Base-by-base conservation (phyloP, 2,329 filamentous ascomycete genomes). In the Aspergillus jensenii region DNA sequence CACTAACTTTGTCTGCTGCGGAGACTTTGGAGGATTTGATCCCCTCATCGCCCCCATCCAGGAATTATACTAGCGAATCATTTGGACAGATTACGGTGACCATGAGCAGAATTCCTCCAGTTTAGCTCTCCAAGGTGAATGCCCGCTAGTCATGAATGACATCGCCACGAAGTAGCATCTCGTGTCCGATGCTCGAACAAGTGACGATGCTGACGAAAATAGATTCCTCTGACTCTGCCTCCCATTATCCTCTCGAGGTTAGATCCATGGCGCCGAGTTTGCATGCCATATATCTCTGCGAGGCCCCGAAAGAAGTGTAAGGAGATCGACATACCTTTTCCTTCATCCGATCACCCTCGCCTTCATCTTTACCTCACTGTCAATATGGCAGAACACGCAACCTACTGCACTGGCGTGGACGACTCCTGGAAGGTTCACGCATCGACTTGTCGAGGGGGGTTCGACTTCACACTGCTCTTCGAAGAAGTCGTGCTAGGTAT, bases 381-480 rank as follows among this genome's bases (percentile, higher is more conserved):
- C 40, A 40, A 9, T 17, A 52, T 52, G 50, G n/a, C 21, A 19
- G 25, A 21, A 35, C 43, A 39, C n/a, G 21, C 50, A 45, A 40
- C 19, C 17, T 33, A 44, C 17, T 52, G 50, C 25, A 25, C 50
- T 14, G 25, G 39, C 14, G 39, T 52, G 19, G 50, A 52, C 15
- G 40, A 52, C 50, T 52, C 50, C 17, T 52, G 50, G 50, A 52
- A 40, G 25, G 39, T 52, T 19, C 50, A 52, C 17, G 50, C 71
- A 9, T 58, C 63, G 17, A 63, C 65, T 33, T 78, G 75, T 68
- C 71, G 74, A 25, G 71, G 71, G 17, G 71, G 68, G 15, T 78
- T 79, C 59, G 78, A 79, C 55, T 79, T 79, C 60, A 77, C 77
- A 17, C 68, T 79, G 45, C 67, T 79, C 17, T 79, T 79, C 55